A percentile compares a stretch with the other conserved stretches of the same genome.
phyloP scores from a whole-genome alignment of 352 stramenopile species.

The Phytophthora nicotianae region DNA sequence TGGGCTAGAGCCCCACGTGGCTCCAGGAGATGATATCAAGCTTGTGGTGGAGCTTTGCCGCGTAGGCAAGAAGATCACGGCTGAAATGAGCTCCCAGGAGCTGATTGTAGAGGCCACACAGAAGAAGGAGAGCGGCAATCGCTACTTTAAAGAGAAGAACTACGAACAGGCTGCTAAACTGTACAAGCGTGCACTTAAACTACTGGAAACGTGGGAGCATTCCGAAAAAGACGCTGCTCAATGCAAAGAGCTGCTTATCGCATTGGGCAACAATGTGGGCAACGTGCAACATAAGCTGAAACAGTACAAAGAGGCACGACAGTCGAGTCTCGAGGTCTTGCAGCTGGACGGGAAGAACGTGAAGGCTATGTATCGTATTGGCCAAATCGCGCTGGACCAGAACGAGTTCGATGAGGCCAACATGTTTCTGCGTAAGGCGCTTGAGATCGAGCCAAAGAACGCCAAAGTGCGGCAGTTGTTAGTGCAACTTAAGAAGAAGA shows the following conservation, averaged over 20 bases:
- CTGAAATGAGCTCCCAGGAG: slow-evolving; percentile 76
- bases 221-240: slow-evolving; percentile 49
- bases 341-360: slow-evolving; percentile 75
- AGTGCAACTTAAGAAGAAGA: slow-evolving; percentile 71
- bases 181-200: slow-evolving; percentile 85
- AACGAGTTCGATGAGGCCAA: slow-evolving; percentile 75
- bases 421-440: slow-evolving; percentile 61
- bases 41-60: slow-evolving; percentile 62
- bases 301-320: slow-evolving; percentile 74
- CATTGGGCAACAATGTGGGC: slow-evolving; percentile 82
- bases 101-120: slow-evolving; percentile 76
- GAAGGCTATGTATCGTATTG: slow-evolving; percentile 82
- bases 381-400: slow-evolving; percentile 71
- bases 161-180: slow-evolving; percentile 83
- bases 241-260: slow-evolving; percentile 80
- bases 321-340: slow-evolving; percentile 82
- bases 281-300: slow-evolving; percentile 83
- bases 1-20: slow-evolving; percentile 53
- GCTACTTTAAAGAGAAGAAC: slow-evolving; percentile 83
- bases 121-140: slow-evolving; percentile 87
- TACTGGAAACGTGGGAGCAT: slow-evolving; percentile 78
- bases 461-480: slow-evolving; percentile 68
- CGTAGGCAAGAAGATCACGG: slow-evolving; percentile 69
- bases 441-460: slow-evolving; percentile 72
- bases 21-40: slow-evolving; percentile 54